Evolutionary conservation across 225 moss, liverwort and hornwort species (phyloP).

Genomic region (Antitrichia curtipendula): DNA sequence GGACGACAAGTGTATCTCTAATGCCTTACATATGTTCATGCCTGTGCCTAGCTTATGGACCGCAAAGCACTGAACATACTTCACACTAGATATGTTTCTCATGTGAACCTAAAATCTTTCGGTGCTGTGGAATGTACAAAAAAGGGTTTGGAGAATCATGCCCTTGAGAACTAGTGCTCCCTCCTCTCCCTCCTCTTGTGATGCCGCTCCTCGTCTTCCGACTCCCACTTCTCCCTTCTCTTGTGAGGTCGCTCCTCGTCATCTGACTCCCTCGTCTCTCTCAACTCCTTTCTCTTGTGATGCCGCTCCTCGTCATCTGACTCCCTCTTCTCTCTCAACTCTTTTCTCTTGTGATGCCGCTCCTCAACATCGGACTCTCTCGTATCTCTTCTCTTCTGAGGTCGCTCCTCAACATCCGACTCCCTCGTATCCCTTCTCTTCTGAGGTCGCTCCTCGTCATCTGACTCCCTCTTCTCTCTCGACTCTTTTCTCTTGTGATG

Average conservation of each 20-base stretch:
- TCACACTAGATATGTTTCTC: not conserved
- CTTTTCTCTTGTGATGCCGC: conserved; percentile 3
- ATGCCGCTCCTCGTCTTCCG: conserved; percentile 32
- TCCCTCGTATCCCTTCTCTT: conserved; percentile 5
- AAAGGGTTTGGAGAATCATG: not conserved
- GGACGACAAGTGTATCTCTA: conserved; percentile 5
- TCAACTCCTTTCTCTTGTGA: not conserved
- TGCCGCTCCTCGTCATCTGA: conserved; percentile 18
- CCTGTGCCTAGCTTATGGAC: not conserved
- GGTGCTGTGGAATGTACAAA: conserved; percentile 11
- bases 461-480: not conserved
- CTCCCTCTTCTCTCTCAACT: conserved; percentile 4
- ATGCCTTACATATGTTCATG: not conserved
- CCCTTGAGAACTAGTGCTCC: conserved; percentile 4
- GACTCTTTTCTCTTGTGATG: not conserved
- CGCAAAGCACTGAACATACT: not conserved
- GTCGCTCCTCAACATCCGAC: conserved; percentile 30
- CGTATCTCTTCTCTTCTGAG: not conserved
- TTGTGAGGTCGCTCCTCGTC: conserved; percentile 29
- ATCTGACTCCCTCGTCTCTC: not conserved
- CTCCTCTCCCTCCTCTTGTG: conserved; percentile 15
- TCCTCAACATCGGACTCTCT: conserved; percentile 11
- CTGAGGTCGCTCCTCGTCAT: conserved; percentile 26
- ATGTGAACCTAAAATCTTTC: not conserved
- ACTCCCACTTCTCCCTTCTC: conserved; percentile 6